Percentiles rank a stretch among this genome's conserved stretches.
phyloP scores from a whole-genome alignment of 2,329 filamentous ascomycete species.

The Incumbomyces lentus region DNA sequence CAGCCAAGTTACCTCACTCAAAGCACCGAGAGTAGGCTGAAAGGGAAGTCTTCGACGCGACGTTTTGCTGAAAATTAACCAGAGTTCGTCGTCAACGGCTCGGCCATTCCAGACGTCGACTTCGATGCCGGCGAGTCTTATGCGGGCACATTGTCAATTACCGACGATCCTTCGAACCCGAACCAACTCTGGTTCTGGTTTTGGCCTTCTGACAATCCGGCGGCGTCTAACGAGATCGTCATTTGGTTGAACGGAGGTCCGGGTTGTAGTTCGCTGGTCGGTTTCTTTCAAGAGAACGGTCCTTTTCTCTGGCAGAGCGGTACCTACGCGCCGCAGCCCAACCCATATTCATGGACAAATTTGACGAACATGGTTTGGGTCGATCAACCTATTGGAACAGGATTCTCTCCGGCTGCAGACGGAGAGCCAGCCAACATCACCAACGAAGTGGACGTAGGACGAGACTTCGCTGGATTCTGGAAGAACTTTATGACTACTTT shows the following conservation, averaged over 20 bases:
- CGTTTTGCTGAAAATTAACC: slow-evolving; percentile 5
- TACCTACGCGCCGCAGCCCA: slow-evolving; percentile 49
- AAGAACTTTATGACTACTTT: slow-evolving; percentile 48
- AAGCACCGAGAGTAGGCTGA: slow-evolving; percentile 14
- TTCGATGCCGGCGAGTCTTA: slow-evolving; percentile 54
- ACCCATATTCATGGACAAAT: slow-evolving; percentile 22
- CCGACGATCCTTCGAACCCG: slow-evolving; percentile 27
- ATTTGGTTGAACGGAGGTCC: slow-evolving; percentile 48
- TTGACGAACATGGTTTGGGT: slow-evolving; percentile 24
- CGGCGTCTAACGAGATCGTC: slow-evolving; percentile 39
- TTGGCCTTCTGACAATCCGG: slow-evolving; percentile 41
- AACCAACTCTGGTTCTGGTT: slow-evolving; percentile 32
- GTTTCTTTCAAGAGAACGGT: slow-evolving; percentile 62
- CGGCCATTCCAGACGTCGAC: slow-evolving; percentile 53
- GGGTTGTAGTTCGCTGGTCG: slow-evolving; percentile 51
- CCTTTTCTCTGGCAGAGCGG: slow-evolving; percentile 63
- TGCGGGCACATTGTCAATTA: slow-evolving; percentile 43
- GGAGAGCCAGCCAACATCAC: slow-evolving; percentile 32
- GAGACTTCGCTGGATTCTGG: slow-evolving; percentile 41
- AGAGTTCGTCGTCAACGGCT: slow-evolving; percentile 57
- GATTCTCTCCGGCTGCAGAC: slow-evolving; percentile 37
- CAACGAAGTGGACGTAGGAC: slow-evolving; percentile 36
- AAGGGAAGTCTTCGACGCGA: slow-evolving; percentile 9
- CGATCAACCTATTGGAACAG: slow-evolving; percentile 45
- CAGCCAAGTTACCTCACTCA: slow-evolving; percentile 12